Evolutionary conservation across 257 asterid species (phyloP).

Genomic region (Vinca minor): DNA sequence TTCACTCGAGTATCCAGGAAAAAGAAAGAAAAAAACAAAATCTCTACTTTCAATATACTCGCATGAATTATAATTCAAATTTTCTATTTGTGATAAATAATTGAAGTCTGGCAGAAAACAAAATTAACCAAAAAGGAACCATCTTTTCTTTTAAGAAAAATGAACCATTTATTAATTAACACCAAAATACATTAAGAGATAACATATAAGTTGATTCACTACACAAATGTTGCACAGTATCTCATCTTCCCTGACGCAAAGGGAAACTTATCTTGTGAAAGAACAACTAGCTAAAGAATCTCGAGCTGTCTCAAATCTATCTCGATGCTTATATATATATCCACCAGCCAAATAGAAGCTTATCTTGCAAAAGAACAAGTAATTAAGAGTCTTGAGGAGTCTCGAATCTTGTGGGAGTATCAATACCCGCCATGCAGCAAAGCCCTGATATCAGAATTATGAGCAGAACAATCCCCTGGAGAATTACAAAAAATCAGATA

Average conservation of each 20-base stretch:
- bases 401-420: constrained; percentile 96
- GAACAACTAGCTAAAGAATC: constrained; percentile 40
- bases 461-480: constrained; percentile 84
- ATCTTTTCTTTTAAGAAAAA: no score
- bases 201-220: no score
- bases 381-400: constrained; percentile 72
- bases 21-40: no score
- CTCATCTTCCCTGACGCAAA: background rate
- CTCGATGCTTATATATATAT: background rate
- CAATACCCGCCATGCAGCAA: constrained; percentile 98
- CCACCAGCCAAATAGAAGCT: constrained; percentile 1
- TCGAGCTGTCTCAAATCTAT: constrained; percentile 71
- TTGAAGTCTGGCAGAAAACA: background rate
- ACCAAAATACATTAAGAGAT: background rate
- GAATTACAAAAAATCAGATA: constrained; percentile 9
- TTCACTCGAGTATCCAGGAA: no score
- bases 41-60: no score
- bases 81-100: no score
- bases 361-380: constrained; percentile 4
- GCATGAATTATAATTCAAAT: no score
- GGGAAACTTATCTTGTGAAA: background rate
- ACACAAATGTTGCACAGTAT: no score
- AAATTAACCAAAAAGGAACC: background rate
- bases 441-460: constrained; percentile 87
- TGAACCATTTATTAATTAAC: background rate